Conservation (phyloP, 176 grass and related monocot genomes). For the Musa acuminata region DNA sequence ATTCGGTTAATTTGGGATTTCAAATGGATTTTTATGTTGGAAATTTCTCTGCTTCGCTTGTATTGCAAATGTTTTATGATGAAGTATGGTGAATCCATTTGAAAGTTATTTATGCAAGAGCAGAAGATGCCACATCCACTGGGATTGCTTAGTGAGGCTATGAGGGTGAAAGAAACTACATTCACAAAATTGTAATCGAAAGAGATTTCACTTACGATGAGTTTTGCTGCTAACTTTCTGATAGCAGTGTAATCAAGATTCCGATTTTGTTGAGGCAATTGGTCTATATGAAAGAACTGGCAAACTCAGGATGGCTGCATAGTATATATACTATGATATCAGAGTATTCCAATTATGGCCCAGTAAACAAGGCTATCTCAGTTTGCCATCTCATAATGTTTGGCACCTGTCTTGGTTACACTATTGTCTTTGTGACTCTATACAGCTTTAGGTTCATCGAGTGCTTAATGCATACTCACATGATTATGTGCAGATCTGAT, state of each 20-base stretch:
- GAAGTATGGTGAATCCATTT: not conserved
- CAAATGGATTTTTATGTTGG: not conserved
- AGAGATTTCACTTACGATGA: not conserved
- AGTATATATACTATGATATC: conserved; percentile 11
- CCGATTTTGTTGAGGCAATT: conserved; percentile 6
- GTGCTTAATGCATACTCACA: not conserved
- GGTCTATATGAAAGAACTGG: not conserved
- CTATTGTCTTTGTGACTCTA: not conserved
- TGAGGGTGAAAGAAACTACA: conserved; percentile 11
- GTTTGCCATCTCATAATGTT: conserved; percentile 4
- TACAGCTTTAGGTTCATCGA: not conserved
- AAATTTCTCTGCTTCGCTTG: conserved; percentile 3
- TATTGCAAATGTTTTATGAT: conserved; percentile 7
- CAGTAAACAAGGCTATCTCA: conserved; percentile 1
- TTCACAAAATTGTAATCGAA: conserved; percentile 7
- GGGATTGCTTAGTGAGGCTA: conserved; percentile 7
- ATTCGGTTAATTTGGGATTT: not conserved
- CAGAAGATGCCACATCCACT: conserved; percentile 15
- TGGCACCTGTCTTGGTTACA: not conserved
- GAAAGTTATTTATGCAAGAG: conserved; percentile 14
- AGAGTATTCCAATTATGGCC: conserved; percentile 2
- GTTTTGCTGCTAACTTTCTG: conserved; percentile 7
- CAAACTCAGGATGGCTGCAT: not conserved
- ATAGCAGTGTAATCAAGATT: conserved; percentile 12
- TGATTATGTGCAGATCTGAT: not conserved